Evolutionary conservation across 768 basidiomycete species (phyloP).

Genomic region (Butyriboletus loyo): DNA sequence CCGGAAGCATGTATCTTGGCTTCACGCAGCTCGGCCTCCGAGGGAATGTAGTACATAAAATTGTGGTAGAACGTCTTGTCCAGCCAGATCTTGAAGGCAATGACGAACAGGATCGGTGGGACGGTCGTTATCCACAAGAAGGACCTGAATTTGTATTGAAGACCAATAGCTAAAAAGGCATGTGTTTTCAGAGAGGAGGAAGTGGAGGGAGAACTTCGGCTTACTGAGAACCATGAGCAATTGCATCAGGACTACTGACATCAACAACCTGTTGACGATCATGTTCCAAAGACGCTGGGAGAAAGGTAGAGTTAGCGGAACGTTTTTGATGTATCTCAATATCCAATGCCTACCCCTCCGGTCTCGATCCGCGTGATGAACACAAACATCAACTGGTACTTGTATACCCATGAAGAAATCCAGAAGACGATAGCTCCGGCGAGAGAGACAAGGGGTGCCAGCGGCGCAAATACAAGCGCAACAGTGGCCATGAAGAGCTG

Average conservation of each 20-base stretch:
- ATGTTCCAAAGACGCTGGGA: constrained; percentile 88
- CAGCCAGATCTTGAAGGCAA: constrained; percentile 84
- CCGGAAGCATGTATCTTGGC: constrained; percentile 78
- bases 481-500: constrained; percentile 92
- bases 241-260: constrained; percentile 84
- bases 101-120: constrained; percentile 80
- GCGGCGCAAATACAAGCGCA: constrained; percentile 88
- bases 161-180: constrained; percentile 65
- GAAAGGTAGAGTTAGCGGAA: background rate
- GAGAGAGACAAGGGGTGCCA: constrained; percentile 86
- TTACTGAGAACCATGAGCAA: constrained; percentile 79
- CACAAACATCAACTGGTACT: constrained; percentile 97
- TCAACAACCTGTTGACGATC: constrained; percentile 83
- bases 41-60: constrained; percentile 85
- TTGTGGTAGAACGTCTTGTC: constrained; percentile 58
- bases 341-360: constrained; percentile 74
- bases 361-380: constrained; percentile 86
- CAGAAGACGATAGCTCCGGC: constrained; percentile 86
- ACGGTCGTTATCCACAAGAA: constrained; percentile 78
- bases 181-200: background rate
- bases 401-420: constrained; percentile 85
- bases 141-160: constrained; percentile 71
- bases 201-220: constrained; percentile 27
- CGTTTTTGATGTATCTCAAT: background rate
- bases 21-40: constrained; percentile 67